These are phyloP conservation scores for Poronia punctata DNA, from an alignment of 495 filamentous ascomycete species.

Conservation along the genomic window DNA sequence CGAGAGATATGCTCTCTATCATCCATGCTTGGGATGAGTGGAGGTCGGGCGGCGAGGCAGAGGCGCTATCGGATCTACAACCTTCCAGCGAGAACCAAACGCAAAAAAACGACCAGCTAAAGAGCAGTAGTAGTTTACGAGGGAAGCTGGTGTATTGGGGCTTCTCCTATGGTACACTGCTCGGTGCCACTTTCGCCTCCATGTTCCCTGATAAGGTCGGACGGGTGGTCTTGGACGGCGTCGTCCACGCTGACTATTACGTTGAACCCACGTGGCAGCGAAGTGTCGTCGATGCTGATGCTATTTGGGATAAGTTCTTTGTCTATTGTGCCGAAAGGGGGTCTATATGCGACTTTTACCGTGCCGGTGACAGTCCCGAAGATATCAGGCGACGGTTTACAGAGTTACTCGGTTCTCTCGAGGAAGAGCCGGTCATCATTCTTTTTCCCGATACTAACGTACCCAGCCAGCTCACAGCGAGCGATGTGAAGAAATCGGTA, in stretches of 20 bases:
- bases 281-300: constrained; percentile 36
- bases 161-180: constrained; percentile 53
- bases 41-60: constrained; percentile 14
- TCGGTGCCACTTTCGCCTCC: constrained; percentile 45
- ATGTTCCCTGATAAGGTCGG: constrained; percentile 40
- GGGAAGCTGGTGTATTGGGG: constrained; percentile 53
- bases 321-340: constrained; percentile 29
- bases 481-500: constrained; percentile 23
- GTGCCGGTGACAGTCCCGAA: constrained; percentile 27
- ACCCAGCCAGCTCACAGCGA: constrained; percentile 29
- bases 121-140: constrained; percentile 14
- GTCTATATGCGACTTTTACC: constrained; percentile 26
- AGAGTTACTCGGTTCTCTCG: constrained; percentile 30
- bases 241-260: constrained; percentile 35
- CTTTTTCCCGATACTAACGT: constrained; percentile 23
- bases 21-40: constrained; percentile 30
- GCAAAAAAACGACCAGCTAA: not conserved
- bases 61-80: constrained; percentile 2
- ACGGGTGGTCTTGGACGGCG: constrained; percentile 33
- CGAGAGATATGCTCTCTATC: constrained; percentile 28
- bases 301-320: constrained; percentile 33
- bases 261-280: constrained; percentile 25
- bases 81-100: not conserved
- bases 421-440: constrained; percentile 42
- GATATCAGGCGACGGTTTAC: constrained; percentile 39